phyloP scores from a whole-genome alignment of 345 rosid genomes.

The Eucalyptus decipiens region DNA sequence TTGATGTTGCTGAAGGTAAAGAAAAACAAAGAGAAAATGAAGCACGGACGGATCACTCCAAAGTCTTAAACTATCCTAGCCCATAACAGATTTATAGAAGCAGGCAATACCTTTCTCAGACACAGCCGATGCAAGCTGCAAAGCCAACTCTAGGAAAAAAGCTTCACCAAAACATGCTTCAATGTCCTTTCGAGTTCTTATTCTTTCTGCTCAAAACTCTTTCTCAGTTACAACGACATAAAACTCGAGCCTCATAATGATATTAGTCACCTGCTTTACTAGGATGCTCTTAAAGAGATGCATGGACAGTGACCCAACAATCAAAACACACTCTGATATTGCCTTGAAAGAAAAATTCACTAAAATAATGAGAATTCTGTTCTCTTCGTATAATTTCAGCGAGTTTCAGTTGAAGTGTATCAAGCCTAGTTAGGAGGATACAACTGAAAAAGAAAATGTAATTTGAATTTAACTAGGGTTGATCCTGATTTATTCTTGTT shows the following conservation, averaged over 20 bases:
- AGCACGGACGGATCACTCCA: neutral
- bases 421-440: neutral
- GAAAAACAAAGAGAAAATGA: too few species aligned
- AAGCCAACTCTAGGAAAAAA: neutral
- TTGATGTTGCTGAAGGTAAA: neutral
- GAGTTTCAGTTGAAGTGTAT: neutral
- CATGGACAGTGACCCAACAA: too few species aligned
- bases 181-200: neutral
- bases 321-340: too few species aligned
- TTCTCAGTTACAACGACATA: too few species aligned
- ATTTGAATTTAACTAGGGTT: neutral
- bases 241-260: too few species aligned
- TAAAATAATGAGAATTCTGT: neutral
- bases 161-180: neutral
- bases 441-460: neutral
- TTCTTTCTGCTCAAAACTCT: neutral
- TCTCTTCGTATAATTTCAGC: neutral
- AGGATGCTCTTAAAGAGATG: too few species aligned
- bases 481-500: neutral
- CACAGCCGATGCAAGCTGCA: fast-evolving
- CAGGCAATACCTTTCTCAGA: neutral
- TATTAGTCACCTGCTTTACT: too few species aligned
- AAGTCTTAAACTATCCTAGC: neutral
- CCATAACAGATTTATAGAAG: too few species aligned
- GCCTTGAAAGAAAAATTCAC: fast-evolving